These are phyloP conservation scores for Fusarium nanum DNA, from an alignment of 2,329 filamentous ascomycete species.

Conservation along the genomic window DNA sequence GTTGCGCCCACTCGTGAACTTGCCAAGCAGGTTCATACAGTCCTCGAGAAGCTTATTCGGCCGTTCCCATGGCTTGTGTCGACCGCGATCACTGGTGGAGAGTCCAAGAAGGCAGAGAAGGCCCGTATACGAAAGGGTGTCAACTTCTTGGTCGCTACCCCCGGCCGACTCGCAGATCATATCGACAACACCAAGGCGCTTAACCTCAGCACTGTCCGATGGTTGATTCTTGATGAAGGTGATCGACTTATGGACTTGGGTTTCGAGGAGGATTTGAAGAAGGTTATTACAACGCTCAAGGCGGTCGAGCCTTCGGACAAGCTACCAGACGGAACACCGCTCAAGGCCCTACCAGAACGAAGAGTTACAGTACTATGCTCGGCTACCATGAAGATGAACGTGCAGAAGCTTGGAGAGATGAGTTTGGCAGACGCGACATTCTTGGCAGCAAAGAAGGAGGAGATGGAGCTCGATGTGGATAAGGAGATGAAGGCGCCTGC, in stretches of 20 bases:
- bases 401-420: slow-evolving; percentile 92
- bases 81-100: slow-evolving; percentile 80
- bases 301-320: slow-evolving; percentile 69
- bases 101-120: slow-evolving; percentile 84
- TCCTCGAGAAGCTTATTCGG: slow-evolving; percentile 86
- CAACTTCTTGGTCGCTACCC: slow-evolving; percentile 95
- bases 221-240: slow-evolving; percentile 95
- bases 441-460: slow-evolving; percentile 74
- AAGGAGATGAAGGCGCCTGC: slow-evolving; percentile 83
- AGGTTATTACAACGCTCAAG: slow-evolving; percentile 84
- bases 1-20: slow-evolving; percentile 93
- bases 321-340: slow-evolving; percentile 66
- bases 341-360: slow-evolving; percentile 76
- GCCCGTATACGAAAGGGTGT: slow-evolving; percentile 92
- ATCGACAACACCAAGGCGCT: slow-evolving; percentile 91
- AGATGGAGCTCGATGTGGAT: slow-evolving; percentile 59
- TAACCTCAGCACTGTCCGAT: slow-evolving; percentile 88
- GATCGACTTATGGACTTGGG: slow-evolving; percentile 98
- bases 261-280: slow-evolving; percentile 93
- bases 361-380: slow-evolving; percentile 93
- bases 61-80: slow-evolving; percentile 95
- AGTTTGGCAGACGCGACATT: slow-evolving; percentile 93
- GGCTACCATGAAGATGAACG: slow-evolving; percentile 97
- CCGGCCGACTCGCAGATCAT: slow-evolving; percentile 90
- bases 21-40: slow-evolving; percentile 90